phyloP scores from a whole-genome alignment of 2,329 filamentous ascomycete species.

The Diplodia sapinea region DNA sequence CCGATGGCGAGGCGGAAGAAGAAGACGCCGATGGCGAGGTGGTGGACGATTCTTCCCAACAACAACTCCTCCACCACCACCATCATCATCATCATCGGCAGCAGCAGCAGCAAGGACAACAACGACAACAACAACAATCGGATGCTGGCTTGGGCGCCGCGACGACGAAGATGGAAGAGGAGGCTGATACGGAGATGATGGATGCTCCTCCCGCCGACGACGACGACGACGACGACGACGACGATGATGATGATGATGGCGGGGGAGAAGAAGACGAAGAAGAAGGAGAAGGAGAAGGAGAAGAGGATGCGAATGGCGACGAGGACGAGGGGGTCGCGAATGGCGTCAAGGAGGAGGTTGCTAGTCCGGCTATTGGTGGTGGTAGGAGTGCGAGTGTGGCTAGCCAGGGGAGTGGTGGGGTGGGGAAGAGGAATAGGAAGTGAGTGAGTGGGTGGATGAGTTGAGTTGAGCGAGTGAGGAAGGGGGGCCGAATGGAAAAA shows the following conservation, averaged over 20 bases:
- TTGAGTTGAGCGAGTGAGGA: too few relatives aligned
- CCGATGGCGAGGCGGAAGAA: constrained; percentile 16
- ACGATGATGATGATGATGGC: not conserved
- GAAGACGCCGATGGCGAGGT: constrained; percentile 44
- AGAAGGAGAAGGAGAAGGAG: not conserved
- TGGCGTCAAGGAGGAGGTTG: constrained; percentile 15
- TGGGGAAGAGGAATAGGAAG: constrained; percentile 43
- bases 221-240: not conserved
- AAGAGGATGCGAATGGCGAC: not conserved
- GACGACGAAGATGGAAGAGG: not conserved
- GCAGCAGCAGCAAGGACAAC: too few relatives aligned
- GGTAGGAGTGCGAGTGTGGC: constrained; percentile 78
- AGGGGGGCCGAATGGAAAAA: too few relatives aligned
- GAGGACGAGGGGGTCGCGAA: not conserved
- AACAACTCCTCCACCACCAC: too few relatives aligned
- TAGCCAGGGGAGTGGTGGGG: constrained; percentile 57
- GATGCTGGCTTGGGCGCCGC: not conserved
- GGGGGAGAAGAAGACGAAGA: not conserved
- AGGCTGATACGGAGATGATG: constrained; percentile 12
- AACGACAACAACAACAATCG: not conserved
- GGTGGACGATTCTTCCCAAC: constrained; percentile 35
- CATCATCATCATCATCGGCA: too few relatives aligned
- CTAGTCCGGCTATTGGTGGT: not conserved
- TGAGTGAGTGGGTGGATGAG: constrained; percentile 35
- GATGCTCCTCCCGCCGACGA: constrained; percentile 2